A percentile compares a stretch with the other conserved stretches of the same genome.
Conservation (phyloP, 225 moss, liverwort and hornwort species). For the Sphagnum contortum region DNA sequence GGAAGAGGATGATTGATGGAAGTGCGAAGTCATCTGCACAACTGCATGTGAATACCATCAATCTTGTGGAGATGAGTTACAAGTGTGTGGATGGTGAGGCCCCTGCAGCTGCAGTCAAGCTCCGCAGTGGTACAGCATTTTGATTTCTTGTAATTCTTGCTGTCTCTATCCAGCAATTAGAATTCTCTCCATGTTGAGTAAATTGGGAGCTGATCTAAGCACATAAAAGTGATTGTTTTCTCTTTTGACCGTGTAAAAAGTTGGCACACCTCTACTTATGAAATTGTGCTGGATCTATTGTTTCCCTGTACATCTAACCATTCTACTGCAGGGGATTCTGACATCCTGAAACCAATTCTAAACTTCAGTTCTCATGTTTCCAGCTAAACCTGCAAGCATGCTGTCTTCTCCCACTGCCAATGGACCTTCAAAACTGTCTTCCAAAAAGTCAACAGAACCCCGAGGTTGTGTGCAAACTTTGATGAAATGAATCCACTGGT, state of each 20-base stretch:
- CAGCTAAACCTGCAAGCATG: constrained; percentile 89
- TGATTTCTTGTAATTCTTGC: background rate
- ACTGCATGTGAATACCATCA: constrained; percentile 41
- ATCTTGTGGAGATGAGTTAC: constrained; percentile 33
- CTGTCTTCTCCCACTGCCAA: constrained; percentile 76
- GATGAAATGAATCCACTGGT: no score
- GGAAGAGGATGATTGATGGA: constrained; percentile 51
- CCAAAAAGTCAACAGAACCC: constrained; percentile 45
- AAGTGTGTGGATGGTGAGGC: constrained; percentile 66
- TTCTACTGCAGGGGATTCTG: background rate
- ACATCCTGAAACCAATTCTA: background rate
- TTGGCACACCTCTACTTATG: background rate
- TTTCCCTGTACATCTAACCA: background rate
- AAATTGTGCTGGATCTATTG: background rate
- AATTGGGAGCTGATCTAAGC: background rate
- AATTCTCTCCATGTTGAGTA: no score
- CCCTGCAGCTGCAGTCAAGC: constrained; percentile 82
- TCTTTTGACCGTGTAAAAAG: background rate
- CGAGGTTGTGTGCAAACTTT: constrained; percentile 27
- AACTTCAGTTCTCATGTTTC: constrained; percentile 5
- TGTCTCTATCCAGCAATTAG: background rate
- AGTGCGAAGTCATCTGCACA: constrained; percentile 14
- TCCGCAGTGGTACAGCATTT: constrained; percentile 59
- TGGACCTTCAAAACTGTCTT: constrained; percentile 23
- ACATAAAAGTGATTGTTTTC: background rate